Percentiles rank a stretch among this genome's conserved stretches.
Conservation (phyloP, 306 rosid genomes). For the Vigna unguiculata region DNA sequence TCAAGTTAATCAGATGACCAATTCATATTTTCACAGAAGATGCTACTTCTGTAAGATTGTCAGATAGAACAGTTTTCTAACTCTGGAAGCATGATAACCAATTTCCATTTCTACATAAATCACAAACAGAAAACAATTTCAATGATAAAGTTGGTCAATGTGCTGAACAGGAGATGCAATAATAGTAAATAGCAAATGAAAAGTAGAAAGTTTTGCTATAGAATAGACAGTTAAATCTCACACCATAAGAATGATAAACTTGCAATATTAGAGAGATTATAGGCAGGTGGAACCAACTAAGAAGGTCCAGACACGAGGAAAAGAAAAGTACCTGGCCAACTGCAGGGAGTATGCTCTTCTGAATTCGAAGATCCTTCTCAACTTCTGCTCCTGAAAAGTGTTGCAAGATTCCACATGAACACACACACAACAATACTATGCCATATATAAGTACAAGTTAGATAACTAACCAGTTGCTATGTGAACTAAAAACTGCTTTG, state of each 20-base stretch:
- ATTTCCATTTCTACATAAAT: conserved; percentile 29
- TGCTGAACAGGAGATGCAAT: conserved; percentile 12
- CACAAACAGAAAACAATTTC: conserved; percentile 32
- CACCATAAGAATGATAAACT: conserved; percentile 17
- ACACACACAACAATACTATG: conserved; percentile 28
- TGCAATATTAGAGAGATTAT: neutral
- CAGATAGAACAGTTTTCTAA: conserved; percentile 8
- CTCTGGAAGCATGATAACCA: conserved; percentile 9
- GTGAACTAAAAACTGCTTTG: conserved; percentile 82
- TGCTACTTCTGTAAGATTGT: neutral
- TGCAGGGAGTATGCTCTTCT: conserved; percentile 83
- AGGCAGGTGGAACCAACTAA: conserved; percentile 21
- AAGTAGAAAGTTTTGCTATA: conserved; percentile 26
- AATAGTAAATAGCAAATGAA: conserved; percentile 22
- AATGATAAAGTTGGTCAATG: conserved; percentile 16
- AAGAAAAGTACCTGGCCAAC: conserved; percentile 76
- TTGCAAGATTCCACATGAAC: conserved; percentile 42
- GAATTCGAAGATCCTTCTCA: conserved; percentile 88
- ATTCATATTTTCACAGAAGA: conserved; percentile 31
- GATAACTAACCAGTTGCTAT: conserved; percentile 80
- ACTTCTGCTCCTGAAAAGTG: conserved; percentile 76
- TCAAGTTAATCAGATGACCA: conserved; percentile 16
- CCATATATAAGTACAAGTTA: conserved; percentile 10
- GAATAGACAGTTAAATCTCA: conserved; percentile 32
- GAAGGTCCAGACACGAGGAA: conserved; percentile 17